phyloP scores from a whole-genome alignment of 495 filamentous ascomycete genomes.

The Jackrogersella minutella region DNA sequence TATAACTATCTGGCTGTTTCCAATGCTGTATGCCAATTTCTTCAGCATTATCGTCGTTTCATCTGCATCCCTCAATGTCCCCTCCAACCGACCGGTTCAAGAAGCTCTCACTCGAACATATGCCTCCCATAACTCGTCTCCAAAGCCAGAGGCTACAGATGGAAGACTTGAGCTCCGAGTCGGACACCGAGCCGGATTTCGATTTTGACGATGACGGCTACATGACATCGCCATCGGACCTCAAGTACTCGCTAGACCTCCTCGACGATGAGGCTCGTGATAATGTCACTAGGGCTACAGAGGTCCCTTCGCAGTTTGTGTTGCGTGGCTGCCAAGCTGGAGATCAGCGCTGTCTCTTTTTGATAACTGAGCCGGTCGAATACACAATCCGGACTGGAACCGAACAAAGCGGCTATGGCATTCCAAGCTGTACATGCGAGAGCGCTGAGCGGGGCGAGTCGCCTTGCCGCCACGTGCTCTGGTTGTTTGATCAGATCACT shows the following conservation, averaged over 20 bases:
- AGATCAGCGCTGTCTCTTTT: constrained; percentile 55
- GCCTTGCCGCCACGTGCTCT: constrained; percentile 59
- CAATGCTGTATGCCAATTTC: constrained; percentile 8
- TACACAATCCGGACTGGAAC: constrained; percentile 55
- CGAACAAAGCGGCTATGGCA: constrained; percentile 47
- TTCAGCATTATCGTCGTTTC: constrained; percentile 30
- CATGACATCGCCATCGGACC: constrained; percentile 48
- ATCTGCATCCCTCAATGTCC: constrained; percentile 38
- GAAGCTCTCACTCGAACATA: constrained; percentile 52
- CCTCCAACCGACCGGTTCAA: constrained; percentile 49
- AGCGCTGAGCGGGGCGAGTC: constrained; percentile 41
- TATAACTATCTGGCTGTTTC: constrained; percentile 31
- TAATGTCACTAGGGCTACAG: constrained; percentile 35
- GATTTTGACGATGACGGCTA: constrained; percentile 47
- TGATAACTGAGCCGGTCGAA: constrained; percentile 56
- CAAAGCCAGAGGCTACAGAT: constrained; percentile 38
- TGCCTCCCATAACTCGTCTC: constrained; percentile 38
- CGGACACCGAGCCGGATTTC: constrained; percentile 37
- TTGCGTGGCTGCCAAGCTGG: constrained; percentile 53
- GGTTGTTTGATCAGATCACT: constrained; percentile 56
- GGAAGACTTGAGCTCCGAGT: constrained; percentile 41
- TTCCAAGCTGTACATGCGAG: constrained; percentile 53
- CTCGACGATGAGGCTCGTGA: constrained; percentile 41
- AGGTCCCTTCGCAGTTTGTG: constrained; percentile 50
- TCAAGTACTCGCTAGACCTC: constrained; percentile 45